Conservation (phyloP, 192 early-diverging fungal genomes). For the Coemansia sp. region DNA sequence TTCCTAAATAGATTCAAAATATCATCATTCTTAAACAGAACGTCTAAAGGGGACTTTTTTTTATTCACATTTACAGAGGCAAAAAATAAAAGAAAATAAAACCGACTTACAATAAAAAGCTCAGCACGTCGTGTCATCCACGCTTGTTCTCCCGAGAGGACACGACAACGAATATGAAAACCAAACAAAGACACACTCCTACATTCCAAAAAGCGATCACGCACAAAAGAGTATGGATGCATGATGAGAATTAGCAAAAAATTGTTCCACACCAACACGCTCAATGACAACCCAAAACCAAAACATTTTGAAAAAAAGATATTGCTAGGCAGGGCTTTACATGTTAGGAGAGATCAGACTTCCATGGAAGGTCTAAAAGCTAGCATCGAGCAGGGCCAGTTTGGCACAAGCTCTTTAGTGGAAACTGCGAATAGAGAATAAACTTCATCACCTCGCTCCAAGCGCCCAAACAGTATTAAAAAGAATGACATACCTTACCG, state of each 20-base stretch:
- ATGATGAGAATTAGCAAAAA: neutral
- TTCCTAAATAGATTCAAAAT: conserved; percentile 14
- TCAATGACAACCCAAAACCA: neutral
- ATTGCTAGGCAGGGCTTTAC: neutral
- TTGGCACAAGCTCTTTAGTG: conserved; percentile 38
- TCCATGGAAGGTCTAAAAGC: conserved; percentile 52
- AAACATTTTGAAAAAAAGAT: too few relatives aligned
- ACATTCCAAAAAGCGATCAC: neutral
- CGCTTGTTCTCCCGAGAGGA: neutral
- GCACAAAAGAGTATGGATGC: neutral
- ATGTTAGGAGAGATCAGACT: conserved; percentile 43
- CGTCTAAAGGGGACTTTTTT: neutral
- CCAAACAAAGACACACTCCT: neutral
- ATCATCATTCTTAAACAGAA: conserved; percentile 16
- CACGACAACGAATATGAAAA: neutral
- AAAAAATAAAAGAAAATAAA: neutral
- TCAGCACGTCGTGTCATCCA: neutral
- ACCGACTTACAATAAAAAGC: neutral
- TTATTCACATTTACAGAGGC: conserved; percentile 9
- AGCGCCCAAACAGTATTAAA: neutral
- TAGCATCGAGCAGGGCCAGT: conserved; percentile 30
- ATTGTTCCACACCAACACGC: neutral
- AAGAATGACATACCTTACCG: neutral
- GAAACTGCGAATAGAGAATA: conserved; percentile 53
- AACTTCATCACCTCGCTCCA: conserved; percentile 26